Percentiles rank a stretch among this genome's conserved stretches.
These are phyloP conservation scores for Cladosporium sp. DNA, from an alignment of 2,329 filamentous ascomycete species.

Conservation along the genomic window DNA sequence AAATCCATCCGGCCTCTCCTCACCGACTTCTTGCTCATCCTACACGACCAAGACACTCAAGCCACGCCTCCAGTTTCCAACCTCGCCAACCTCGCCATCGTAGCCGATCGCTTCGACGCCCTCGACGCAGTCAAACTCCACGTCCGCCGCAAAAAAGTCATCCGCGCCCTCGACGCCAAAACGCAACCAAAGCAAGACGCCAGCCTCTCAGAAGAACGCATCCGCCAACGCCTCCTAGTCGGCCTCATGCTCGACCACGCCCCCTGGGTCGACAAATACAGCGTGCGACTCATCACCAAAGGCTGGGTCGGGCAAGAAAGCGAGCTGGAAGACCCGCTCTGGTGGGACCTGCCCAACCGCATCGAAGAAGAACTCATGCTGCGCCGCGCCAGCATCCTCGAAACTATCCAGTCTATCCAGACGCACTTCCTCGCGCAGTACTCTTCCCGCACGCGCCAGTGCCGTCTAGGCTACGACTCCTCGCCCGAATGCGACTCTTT, in stretches of 20 bases:
- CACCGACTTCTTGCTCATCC: conserved; percentile 66
- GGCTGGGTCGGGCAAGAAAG: conserved; percentile 62
- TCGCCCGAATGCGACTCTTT: conserved; percentile 74
- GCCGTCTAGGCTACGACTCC: conserved; percentile 73
- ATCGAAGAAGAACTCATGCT: conserved; percentile 71
- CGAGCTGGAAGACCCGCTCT: conserved; percentile 53
- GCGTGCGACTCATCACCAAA: conserved; percentile 65
- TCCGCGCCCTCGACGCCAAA: conserved; percentile 47
- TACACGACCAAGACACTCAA: conserved; percentile 59
- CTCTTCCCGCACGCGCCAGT: conserved; percentile 67
- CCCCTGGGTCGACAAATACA: conserved; percentile 61
- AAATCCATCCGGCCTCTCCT: conserved; percentile 56
- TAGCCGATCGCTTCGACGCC: conserved; percentile 75
- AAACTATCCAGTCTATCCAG: conserved; percentile 70
- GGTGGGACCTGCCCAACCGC: conserved; percentile 72
- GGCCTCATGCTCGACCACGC: conserved; percentile 66
- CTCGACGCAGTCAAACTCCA: conserved; percentile 57
- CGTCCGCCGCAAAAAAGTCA: conserved; percentile 50
- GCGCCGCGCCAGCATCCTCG: conserved; percentile 66
- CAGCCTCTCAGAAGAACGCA: conserved; percentile 60
- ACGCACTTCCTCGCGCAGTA: conserved; percentile 69
- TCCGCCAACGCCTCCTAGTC: conserved; percentile 70
- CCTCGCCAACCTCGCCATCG: conserved; percentile 67
- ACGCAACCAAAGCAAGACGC: conserved; percentile 44
- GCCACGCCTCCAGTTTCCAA: conserved; percentile 57